These are phyloP conservation scores for Hemileccinum rubropunctum DNA, from an alignment of 768 basidiomycete species.

Conservation along the genomic window DNA sequence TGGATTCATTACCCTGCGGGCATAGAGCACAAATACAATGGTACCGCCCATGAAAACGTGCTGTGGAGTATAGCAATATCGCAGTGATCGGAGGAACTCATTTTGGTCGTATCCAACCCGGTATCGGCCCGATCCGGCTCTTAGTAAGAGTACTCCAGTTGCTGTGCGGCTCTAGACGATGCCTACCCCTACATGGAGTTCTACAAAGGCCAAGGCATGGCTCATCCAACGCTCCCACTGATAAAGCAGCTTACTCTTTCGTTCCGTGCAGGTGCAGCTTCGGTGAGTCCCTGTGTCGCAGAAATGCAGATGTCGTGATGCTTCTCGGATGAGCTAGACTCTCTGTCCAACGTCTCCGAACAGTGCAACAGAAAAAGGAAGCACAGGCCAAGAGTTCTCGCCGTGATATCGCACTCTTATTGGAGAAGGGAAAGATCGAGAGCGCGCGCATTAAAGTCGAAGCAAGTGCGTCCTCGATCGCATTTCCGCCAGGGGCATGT, in stretches of 20 bases:
- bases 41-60: background rate
- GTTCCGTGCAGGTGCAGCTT: constrained; percentile 42
- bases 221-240: background rate
- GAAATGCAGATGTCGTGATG: background rate
- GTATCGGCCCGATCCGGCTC: constrained; percentile 14
- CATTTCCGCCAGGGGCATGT: background rate
- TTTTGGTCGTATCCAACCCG: background rate
- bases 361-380: constrained; percentile 88
- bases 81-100: background rate
- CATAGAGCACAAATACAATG: background rate
- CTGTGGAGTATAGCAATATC: background rate
- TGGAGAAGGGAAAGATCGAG: constrained; percentile 80
- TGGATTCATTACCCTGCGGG: too few relatives aligned
- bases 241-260: constrained; percentile 3
- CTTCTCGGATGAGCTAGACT: constrained; percentile 45
- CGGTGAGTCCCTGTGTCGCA: constrained; percentile 32
- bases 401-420: constrained; percentile 75
- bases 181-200: constrained; percentile 47
- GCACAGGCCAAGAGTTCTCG: constrained; percentile 74
- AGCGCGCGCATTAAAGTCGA: constrained; percentile 86
- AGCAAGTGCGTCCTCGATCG: constrained; percentile 51
- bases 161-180: constrained; percentile 14
- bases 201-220: constrained; percentile 58
- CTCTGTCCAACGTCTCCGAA: constrained; percentile 81
- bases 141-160: background rate